These are phyloP conservation scores for Backusella circina DNA, from an alignment of 192 early-diverging fungal genomes.

Conservation along the genomic window DNA sequence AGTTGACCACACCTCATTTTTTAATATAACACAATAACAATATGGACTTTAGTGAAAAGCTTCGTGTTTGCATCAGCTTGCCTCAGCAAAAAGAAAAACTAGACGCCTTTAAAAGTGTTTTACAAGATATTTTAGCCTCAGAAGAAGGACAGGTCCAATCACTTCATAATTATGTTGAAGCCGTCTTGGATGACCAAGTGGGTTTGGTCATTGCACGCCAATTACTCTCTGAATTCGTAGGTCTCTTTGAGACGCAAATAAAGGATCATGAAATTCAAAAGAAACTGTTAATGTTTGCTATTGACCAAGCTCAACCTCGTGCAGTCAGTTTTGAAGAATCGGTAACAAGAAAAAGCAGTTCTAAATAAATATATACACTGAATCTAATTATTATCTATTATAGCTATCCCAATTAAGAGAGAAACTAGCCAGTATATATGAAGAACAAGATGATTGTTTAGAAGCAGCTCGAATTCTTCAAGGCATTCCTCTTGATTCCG, in stretches of 20 bases:
- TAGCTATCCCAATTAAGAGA: conserved; percentile 72
- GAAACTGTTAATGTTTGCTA: conserved; percentile 58
- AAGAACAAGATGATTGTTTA: conserved; percentile 72
- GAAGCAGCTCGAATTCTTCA: conserved; percentile 85
- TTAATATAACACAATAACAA: neutral
- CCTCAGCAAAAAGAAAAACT: conserved; percentile 32
- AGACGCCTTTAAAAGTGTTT: conserved; percentile 16
- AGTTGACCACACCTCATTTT: neutral
- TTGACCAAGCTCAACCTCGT: conserved; percentile 69
- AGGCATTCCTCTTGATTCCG: conserved; percentile 89
- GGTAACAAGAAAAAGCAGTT: conserved; percentile 35
- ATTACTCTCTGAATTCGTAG: conserved; percentile 68
- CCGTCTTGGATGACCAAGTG: conserved; percentile 61
- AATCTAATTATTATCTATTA: neutral
- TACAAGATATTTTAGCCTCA: conserved; percentile 17
- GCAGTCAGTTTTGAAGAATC: conserved; percentile 81
- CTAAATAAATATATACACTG: neutral
- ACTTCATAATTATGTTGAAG: conserved; percentile 45
- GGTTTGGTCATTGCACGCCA: conserved; percentile 76
- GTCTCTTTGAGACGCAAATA: conserved; percentile 47
- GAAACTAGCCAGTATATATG: conserved; percentile 70
- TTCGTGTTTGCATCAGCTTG: conserved; percentile 9
- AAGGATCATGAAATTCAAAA: conserved; percentile 45
- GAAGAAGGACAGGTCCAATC: neutral
- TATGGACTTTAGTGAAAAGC: conserved; percentile 18